A percentile compares a stretch with the other conserved stretches of the same genome.
These are phyloP conservation scores for Pleurotus sapidus DNA, from an alignment of 768 basidiomycete species.

Conservation along the genomic window DNA sequence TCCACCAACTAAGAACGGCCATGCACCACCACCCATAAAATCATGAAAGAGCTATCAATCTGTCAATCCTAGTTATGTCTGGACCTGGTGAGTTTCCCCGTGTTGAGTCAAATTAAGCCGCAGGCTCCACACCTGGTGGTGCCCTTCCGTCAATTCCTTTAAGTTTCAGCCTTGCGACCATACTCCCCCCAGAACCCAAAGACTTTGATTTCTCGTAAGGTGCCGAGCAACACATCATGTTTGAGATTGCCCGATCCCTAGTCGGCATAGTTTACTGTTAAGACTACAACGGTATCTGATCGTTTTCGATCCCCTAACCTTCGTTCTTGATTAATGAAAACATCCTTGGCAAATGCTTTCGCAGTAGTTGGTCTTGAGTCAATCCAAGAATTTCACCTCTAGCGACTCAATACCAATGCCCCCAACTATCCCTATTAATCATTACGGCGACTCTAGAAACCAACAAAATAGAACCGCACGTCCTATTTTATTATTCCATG, in stretches of 20 bases:
- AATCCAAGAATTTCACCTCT: too few relatives aligned
- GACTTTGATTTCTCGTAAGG: constrained; percentile 88
- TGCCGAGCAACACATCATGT: constrained; percentile 70
- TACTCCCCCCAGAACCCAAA: constrained; percentile 82
- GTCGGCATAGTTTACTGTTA: constrained; percentile 84
- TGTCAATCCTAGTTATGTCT: constrained; percentile 76
- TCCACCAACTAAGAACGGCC: constrained; percentile 89
- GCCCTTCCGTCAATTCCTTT: constrained; percentile 67
- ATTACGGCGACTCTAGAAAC: too few relatives aligned
- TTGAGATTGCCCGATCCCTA: constrained; percentile 71
- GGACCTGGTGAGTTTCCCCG: constrained; percentile 72
- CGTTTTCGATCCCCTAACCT: constrained; percentile 84
- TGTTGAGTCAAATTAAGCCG: constrained; percentile 78
- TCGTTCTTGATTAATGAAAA: constrained; percentile 86
- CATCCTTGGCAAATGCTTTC: constrained; percentile 86
- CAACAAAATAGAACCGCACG: too few relatives aligned
- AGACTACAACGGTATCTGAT: constrained; percentile 84
- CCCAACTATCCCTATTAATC: too few relatives aligned
- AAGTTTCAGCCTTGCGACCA: constrained; percentile 49
- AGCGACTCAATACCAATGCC: too few relatives aligned
- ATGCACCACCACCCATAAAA: constrained; percentile 87
- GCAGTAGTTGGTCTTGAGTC: constrained; percentile 77
- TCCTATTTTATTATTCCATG: too few relatives aligned
- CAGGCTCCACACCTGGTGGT: constrained; percentile 59
- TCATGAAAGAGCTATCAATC: constrained; percentile 85